A percentile compares a stretch with the other conserved stretches of the same genome.
Conservation (phyloP, 805 yeast species). For the Nakazawaea molendinolei region DNA sequence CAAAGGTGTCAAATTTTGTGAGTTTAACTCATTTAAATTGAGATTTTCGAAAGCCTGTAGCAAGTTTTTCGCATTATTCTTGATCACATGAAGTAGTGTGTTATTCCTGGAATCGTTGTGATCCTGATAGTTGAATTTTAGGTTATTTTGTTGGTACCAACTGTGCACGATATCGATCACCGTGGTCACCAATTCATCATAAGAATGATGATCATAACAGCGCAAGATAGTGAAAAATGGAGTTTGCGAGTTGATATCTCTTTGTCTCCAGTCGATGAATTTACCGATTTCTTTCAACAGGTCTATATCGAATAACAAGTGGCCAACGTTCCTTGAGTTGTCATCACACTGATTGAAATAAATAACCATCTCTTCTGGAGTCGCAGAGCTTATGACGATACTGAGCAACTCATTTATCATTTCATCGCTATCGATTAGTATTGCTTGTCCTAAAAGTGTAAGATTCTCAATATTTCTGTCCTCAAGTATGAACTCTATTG, state of each 20-base stretch:
- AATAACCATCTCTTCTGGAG: conserved; percentile 35
- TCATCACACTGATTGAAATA: conserved; percentile 49
- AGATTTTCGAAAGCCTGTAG: conserved; percentile 30
- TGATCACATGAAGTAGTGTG: conserved; percentile 67
- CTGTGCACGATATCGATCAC: conserved; percentile 37
- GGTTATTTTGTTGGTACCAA: conserved; percentile 31
- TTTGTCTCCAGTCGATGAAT: conserved; percentile 59
- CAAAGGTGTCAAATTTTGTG: conserved; percentile 58
- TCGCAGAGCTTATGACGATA: conserved; percentile 30
- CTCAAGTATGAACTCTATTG: conserved; percentile 59
- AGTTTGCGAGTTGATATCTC: conserved; percentile 65
- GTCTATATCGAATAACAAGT: conserved; percentile 52
- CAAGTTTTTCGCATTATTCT: conserved; percentile 38
- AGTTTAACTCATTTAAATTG: conserved; percentile 57
- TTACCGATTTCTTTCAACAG: conserved; percentile 49
- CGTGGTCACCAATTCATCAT: conserved; percentile 38
- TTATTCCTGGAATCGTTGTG: conserved; percentile 75
- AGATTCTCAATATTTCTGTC: conserved; percentile 52
- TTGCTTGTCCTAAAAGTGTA: conserved; percentile 54
- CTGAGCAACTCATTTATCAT: conserved; percentile 41
- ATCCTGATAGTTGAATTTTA: conserved; percentile 38
- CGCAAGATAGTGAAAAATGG: conserved; percentile 72
- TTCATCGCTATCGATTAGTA: conserved; percentile 44
- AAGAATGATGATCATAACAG: conserved; percentile 72
- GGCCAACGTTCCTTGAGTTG: conserved; percentile 60